Percentiles rank a stretch among this genome's conserved stretches.
Conservation (phyloP, 352 stramenopile species). For the Globisporangium ultimum region DNA sequence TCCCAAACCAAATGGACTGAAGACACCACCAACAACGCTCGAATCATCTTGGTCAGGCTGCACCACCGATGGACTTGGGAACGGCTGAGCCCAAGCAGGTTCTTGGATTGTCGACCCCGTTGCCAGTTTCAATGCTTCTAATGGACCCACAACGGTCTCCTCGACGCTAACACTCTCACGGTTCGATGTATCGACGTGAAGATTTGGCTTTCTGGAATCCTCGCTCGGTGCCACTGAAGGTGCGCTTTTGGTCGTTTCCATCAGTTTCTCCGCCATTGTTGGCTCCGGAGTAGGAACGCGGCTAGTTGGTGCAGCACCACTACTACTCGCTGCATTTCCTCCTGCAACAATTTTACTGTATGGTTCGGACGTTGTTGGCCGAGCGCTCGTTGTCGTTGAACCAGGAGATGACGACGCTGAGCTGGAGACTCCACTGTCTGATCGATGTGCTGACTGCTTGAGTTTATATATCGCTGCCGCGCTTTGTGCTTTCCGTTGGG, state of each 20-base stretch:
- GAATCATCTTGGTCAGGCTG: constrained; percentile 35
- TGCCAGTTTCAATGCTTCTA: constrained; percentile 70
- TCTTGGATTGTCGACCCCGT: constrained; percentile 58
- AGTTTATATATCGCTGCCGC: constrained; percentile 69
- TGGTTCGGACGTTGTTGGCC: constrained; percentile 20
- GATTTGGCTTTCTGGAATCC: constrained; percentile 29
- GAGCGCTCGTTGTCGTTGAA: constrained; percentile 1
- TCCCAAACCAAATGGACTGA: constrained; percentile 70
- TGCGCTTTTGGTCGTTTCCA: constrained; percentile 2
- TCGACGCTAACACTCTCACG: constrained; percentile 10
- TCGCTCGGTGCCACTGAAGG: constrained; percentile 6
- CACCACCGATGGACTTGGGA: constrained; percentile 43
- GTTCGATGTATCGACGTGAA: constrained; percentile 49
- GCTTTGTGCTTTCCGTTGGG: constrained; percentile 71
- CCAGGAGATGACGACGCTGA: constrained; percentile 20
- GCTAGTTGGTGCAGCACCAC: not conserved
- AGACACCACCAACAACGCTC: constrained; percentile 27
- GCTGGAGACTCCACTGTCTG: constrained; percentile 14
- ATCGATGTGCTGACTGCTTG: constrained; percentile 27
- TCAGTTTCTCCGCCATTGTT: constrained; percentile 11
- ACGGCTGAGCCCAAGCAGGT: constrained; percentile 66
- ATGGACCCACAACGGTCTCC: constrained; percentile 42
- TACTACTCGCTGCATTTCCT: not conserved
- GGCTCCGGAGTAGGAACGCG: constrained; percentile 15
- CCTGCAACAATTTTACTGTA: constrained; percentile 54